Percentiles rank a stretch among this genome's conserved stretches.
Evolutionary conservation across 257 asterid genomes (phyloP).

Genomic region (Oldenlandia corymbosa): DNA sequence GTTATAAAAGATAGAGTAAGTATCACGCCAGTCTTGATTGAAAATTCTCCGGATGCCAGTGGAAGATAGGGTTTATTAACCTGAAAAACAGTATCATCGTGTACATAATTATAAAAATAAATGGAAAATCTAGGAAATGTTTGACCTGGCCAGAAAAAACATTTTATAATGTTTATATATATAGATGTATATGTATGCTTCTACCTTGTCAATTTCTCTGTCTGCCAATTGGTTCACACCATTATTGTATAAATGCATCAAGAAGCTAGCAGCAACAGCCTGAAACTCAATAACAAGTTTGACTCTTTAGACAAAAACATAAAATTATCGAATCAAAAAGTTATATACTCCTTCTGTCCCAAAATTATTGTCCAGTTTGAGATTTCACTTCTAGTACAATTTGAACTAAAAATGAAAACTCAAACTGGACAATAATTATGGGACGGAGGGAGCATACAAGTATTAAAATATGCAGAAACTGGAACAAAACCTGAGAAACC

Average conservation of each 20-base stretch:
- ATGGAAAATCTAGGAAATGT: too few species aligned
- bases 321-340: not conserved
- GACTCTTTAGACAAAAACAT: slow-evolving; percentile 10
- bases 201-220: slow-evolving; percentile 84
- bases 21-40: slow-evolving; percentile 52
- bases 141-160: not conserved
- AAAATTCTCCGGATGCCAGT: slow-evolving; percentile 87
- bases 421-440: too few species aligned
- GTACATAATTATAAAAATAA: too few species aligned
- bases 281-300: slow-evolving; percentile 27
- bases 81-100: slow-evolving; percentile 33
- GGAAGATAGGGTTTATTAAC: slow-evolving; percentile 93
- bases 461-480: too few species aligned
- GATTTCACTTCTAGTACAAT: too few species aligned
- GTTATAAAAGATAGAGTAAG: slow-evolving; percentile 44
- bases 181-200: not conserved
- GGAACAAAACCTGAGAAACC: slow-evolving; percentile 58
- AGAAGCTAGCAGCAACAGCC: slow-evolving; percentile 79
- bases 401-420: too few species aligned
- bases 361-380: too few species aligned
- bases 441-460: too few species aligned
- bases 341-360: too few species aligned
- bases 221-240: slow-evolving; percentile 79
- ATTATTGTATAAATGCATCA: slow-evolving; percentile 77
- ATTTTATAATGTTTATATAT: not conserved